Percentiles rank a stretch among this genome's conserved stretches.
Evolutionary conservation across 1,284 basidiomycete species (phyloP).

Genomic region (Cryptococcus sp.): DNA sequence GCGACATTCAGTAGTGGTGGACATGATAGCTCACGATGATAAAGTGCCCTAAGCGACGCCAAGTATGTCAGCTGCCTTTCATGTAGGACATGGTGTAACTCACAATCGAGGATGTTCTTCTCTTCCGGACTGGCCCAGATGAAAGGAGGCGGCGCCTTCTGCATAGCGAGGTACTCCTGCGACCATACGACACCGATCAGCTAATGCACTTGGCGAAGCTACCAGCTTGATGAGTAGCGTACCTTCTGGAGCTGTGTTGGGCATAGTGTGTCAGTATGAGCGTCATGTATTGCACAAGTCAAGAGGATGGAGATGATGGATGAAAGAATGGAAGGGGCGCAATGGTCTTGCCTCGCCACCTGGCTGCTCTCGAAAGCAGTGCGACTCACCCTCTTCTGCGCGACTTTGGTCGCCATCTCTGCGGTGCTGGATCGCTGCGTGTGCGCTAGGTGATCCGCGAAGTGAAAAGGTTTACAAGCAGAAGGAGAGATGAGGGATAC

Average conservation of each 20-base stretch:
- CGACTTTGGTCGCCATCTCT: slow-evolving; percentile 53
- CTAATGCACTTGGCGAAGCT: background rate
- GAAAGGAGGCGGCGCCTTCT: slow-evolving; percentile 88
- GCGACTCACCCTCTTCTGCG: slow-evolving; percentile 51
- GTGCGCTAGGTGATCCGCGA: too few relatives aligned
- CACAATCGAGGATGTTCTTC: slow-evolving; percentile 79
- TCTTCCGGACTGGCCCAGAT: slow-evolving; percentile 92
- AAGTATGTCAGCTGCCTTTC: slow-evolving; percentile 6
- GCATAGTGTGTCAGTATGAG: background rate
- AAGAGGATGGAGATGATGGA: background rate
- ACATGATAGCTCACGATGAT: slow-evolving; percentile 73
- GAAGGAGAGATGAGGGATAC: too few relatives aligned
- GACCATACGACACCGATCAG: background rate
- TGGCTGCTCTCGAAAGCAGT: background rate
- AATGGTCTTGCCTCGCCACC: background rate
- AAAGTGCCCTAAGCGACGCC: slow-evolving; percentile 70
- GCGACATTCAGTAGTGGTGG: too few relatives aligned
- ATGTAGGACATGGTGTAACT: slow-evolving; percentile 14
- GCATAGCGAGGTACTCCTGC: slow-evolving; percentile 91
- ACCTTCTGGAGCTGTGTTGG: slow-evolving; percentile 48
- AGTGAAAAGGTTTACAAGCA: too few relatives aligned
- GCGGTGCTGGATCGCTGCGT: too few relatives aligned
- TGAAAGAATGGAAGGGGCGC: background rate
- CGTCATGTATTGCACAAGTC: background rate
- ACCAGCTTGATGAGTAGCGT: background rate